These are phyloP conservation scores for Tylopilus cervinicoccineus DNA, from an alignment of 768 basidiomycete species.

Conservation along the genomic window DNA sequence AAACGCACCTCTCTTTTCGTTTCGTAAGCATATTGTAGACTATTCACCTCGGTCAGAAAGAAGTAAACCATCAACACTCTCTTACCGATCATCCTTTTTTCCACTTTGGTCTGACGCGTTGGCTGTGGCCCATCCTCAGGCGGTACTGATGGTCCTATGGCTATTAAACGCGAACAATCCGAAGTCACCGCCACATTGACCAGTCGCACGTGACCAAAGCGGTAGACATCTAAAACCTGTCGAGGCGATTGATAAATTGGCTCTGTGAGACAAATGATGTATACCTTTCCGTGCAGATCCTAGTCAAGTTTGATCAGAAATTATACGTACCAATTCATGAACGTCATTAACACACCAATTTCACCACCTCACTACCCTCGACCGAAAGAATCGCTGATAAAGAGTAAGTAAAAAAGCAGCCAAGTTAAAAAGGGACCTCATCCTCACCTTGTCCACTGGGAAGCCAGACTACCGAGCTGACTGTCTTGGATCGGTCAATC, in stretches of 20 bases:
- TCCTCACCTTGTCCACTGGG: conserved; percentile 43
- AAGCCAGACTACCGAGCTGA: conserved; percentile 49
- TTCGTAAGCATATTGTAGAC: conserved; percentile 47
- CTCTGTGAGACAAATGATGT: neutral
- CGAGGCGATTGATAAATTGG: neutral
- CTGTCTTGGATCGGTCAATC: conserved; percentile 41
- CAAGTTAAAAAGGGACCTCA: neutral
- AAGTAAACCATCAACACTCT: neutral
- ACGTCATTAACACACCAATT: conserved; percentile 33
- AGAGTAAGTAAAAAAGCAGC: neutral
- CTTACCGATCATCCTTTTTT: conserved; percentile 52
- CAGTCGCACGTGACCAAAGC: conserved; percentile 41
- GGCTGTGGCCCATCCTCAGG: conserved; percentile 42
- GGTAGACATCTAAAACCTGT: conserved; percentile 38
- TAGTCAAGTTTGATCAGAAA: conserved; percentile 15
- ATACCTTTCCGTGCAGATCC: conserved; percentile 41
- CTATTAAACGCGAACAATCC: conserved; percentile 42
- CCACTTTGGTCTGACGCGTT: conserved; percentile 41
- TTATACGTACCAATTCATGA: neutral
- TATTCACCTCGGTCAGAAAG: conserved; percentile 17
- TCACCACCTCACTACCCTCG: conserved; percentile 43
- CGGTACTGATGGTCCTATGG: conserved; percentile 42
- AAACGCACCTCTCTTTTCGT: conserved; percentile 42
- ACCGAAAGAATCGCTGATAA: conserved; percentile 46
- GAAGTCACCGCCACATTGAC: conserved; percentile 49